Conservation (phyloP, 2,329 filamentous ascomycete genomes). For the Pestalotiopsis fici region DNA sequence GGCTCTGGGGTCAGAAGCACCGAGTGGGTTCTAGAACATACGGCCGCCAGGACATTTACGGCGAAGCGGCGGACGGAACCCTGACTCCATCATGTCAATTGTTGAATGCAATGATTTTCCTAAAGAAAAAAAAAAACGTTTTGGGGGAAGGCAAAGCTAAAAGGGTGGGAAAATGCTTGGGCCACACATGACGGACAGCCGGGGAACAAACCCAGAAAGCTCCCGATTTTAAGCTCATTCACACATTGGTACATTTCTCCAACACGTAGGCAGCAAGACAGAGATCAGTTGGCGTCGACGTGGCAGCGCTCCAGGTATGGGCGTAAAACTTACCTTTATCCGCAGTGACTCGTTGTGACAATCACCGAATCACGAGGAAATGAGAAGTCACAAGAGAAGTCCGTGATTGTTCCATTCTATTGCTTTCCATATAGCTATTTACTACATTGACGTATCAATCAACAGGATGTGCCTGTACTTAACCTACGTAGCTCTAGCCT, state of each 20-base stretch:
- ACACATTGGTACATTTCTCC: neutral
- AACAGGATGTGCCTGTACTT: no score
- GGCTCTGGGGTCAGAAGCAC: neutral
- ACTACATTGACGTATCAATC: no score
- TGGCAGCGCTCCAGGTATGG: neutral
- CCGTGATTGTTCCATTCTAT: neutral
- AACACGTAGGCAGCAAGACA: neutral
- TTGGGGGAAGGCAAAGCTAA: neutral
- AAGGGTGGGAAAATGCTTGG: no score
- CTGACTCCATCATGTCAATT: neutral
- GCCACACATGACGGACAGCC: neutral
- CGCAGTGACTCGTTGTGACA: neutral
- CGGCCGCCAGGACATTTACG: neutral
- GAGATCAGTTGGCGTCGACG: neutral
- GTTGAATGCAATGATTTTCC: neutral
- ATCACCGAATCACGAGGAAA: neutral
- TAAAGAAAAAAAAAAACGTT: constrained; percentile 36
- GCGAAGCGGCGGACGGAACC: neutral
- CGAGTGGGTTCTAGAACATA: neutral
- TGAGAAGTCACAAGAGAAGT: neutral
- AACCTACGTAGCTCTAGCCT: neutral
- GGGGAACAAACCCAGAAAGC: neutral
- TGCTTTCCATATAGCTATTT: no score
- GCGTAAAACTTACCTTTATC: neutral
- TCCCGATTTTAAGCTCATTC: neutral